Evolutionary conservation across 257 asterid species (phyloP), one percentile per base, ranked within the genome.

Genomic region (Nicotiana benthamiana): DNA sequence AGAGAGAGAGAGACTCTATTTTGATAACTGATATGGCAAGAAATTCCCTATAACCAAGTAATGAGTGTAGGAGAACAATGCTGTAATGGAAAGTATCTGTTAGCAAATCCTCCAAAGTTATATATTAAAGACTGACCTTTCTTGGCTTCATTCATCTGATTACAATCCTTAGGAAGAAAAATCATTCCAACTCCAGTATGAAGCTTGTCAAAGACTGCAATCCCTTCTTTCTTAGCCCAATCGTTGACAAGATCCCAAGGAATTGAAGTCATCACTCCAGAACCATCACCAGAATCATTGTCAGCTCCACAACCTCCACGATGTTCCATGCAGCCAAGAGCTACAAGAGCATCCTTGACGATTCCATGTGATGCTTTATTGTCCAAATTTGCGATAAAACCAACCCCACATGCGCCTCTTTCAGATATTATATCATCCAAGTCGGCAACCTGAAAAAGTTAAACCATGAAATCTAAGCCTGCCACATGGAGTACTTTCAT

Each of bases 261-360:
- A 74, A 96, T 96, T 66, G 97, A 90, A 65, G 97, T 94, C 98
- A 96, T 94, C 79, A 96, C 32, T 62, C 99, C 99, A 53, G 99
- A 89, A 82, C 99, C 99, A 90, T 96, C 99, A 80, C 99, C 98
- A 6, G 99, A 96, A 88, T 92, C 98, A 84, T 96, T 96, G 88
- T 96, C 99, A 62, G 98, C 98, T 81, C 98, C 99, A 86, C 98
- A 96, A 34, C 99, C 99, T 59, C 99, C 98, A 79, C 99, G 97
- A 87, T 96, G 99, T 79, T 96, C 99, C 99, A 96, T 96, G 88
- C 98, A 96, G 68, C 98, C 97, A 60, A 96, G 99, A 78, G 99
- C 99, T 52, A 83, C 86, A 75, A 96, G 97, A 84, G 99, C 99
- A 90, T 96, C 98, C 86, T 85, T 90, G 75, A 96, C 90, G 70